Evolutionary conservation across 495 filamentous ascomycete genomes (phyloP), one percentile per base, ranked within the genome.

Genomic region (Parathielavia appendiculata): DNA sequence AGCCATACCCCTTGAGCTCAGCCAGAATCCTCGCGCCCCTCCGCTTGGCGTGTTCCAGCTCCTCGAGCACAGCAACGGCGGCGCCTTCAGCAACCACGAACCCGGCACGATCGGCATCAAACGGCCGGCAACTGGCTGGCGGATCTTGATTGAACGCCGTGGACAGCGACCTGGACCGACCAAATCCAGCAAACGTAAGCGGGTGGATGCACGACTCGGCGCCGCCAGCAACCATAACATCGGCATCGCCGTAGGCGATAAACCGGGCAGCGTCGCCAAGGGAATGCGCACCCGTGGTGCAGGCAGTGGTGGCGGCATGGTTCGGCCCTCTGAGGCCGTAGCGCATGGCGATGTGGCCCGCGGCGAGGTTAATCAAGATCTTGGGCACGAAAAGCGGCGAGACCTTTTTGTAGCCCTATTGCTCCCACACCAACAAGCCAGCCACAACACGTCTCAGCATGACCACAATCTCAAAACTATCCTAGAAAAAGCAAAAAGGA

Each of bases 191-290:
- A 56, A 98, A 86, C 19, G 92, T 89, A 22, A 98, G 78, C 13
- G 93, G 93, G 66, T 98, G 91, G 58, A 98, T 95, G 70, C 93
- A 98, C 2, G 92, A 91, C 73, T 98, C 93, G 10, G 91, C 83
- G 13, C 91, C 92, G 32, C 93, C 93, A 38, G 93, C 91, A 13
- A 98, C 75, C 91, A 98, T 97, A 23, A 97, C 85, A 67, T 95
- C 82, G 22, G 92, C 92, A 66, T 97, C 92, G 32, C 90, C 90
- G 72, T 82, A 88, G 30, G 88, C 83, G 62, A 98, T 95, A 66
- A 97, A 91, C 11, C 92, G 84, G 43, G 87, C 83, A 36, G 93
- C 93, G 67, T 98, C 93, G 32, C 92, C 92, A 57, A 98, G 86
- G 8, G 91, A 88, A 76, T 98, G 92, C 9, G 91, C 91, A 4